Conservation (phyloP, 1,139 yeast species). For the Candida frijolesensis region DNA sequence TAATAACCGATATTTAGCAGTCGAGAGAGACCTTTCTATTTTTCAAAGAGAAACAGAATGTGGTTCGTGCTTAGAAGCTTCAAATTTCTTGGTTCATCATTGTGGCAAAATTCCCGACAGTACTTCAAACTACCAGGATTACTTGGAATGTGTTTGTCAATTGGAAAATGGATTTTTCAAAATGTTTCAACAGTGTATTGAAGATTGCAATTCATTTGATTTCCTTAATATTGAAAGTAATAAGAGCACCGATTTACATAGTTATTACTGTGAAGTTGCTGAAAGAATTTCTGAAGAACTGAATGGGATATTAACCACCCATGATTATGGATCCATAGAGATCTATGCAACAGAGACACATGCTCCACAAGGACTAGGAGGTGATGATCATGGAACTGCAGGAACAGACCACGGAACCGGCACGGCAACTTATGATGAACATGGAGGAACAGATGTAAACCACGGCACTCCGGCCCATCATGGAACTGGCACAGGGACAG, state of each 20-base stretch:
- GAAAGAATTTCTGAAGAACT: neutral
- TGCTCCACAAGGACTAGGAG: neutral
- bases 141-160: constrained; percentile 9
- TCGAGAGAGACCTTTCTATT: too few species aligned
- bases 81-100: neutral
- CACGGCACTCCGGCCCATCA: neutral
- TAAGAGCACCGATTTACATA: constrained; percentile 1
- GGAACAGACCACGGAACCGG: too few species aligned
- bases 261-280: constrained; percentile 9
- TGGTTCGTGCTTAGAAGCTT: constrained; percentile 4
- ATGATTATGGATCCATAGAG: constrained; percentile 1
- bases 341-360: neutral
- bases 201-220: constrained; percentile 5
- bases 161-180: constrained; percentile 7
- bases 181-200: constrained; percentile 6
- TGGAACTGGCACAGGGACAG: neutral
- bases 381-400: too few species aligned
- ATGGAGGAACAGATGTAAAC: too few species aligned
- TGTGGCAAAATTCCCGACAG: constrained; percentile 9
- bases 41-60: constrained; percentile 1
- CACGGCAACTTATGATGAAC: too few species aligned
- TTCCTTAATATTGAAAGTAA: neutral
- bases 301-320: neutral
- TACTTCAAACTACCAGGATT: neutral
- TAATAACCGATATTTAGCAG: too few species aligned